These are phyloP conservation scores for Chalara sp. DNA, from an alignment of 2,329 filamentous ascomycete genomes.

Conservation along the genomic window DNA sequence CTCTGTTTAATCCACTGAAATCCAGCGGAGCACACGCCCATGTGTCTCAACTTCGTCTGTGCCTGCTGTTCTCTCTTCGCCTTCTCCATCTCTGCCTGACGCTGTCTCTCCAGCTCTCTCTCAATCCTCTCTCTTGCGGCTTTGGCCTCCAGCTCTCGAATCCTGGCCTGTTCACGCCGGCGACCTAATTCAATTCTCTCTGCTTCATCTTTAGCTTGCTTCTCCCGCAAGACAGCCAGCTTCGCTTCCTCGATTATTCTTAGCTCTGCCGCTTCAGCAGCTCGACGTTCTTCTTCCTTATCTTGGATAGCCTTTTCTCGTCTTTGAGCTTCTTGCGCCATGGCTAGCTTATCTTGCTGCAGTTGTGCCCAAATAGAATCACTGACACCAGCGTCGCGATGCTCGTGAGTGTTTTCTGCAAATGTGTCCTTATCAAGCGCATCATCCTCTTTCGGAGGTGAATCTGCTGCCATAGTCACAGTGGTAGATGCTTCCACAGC, in stretches of 20 bases:
- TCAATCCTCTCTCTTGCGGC: constrained; percentile 21
- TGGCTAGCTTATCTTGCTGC: constrained; percentile 37
- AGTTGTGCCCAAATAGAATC: constrained; percentile 58
- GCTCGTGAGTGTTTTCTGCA: neutral
- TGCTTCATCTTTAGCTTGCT: constrained; percentile 1
- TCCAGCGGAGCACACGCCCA: constrained; percentile 51
- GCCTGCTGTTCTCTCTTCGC: constrained; percentile 32
- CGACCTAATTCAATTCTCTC: constrained; percentile 4
- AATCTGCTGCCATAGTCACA: neutral
- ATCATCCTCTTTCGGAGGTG: constrained; percentile 7
- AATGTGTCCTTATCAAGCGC: neutral
- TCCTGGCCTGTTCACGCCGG: constrained; percentile 22
- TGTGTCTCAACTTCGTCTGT: constrained; percentile 40
- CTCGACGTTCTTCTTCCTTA: constrained; percentile 9
- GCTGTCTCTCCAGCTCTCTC: constrained; percentile 29
- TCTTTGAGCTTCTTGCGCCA: constrained; percentile 11
- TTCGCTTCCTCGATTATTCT: constrained; percentile 8
- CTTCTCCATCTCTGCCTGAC: constrained; percentile 32
- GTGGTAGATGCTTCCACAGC: constrained; percentile 3
- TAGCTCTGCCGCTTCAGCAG: neutral
- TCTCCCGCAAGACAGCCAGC: neutral
- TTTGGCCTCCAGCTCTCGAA: constrained; percentile 24
- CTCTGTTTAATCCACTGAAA: constrained; percentile 55
- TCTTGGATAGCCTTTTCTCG: constrained; percentile 17
- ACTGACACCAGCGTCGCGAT: constrained; percentile 49